These are phyloP conservation scores for Ceratocystis variospora DNA, from an alignment of 2,329 filamentous ascomycete genomes.

Conservation along the genomic window DNA sequence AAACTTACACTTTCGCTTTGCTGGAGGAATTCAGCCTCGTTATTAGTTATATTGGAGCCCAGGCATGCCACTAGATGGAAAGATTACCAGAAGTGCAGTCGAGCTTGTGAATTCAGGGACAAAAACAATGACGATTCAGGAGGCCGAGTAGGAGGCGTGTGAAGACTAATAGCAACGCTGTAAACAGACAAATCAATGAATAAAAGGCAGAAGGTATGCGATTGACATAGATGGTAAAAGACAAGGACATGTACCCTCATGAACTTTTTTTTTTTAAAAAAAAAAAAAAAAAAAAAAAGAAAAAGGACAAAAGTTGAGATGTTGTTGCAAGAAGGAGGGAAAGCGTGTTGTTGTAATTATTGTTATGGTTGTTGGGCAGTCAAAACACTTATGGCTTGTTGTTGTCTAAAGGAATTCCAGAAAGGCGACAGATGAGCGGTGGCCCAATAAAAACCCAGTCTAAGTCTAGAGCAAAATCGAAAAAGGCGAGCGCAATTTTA, in stretches of 20 bases:
- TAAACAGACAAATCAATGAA: not conserved
- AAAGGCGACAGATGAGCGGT: not conserved
- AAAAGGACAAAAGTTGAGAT: not conserved
- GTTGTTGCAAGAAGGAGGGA: not conserved
- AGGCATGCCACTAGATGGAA: conserved; percentile 1
- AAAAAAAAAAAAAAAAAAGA: not conserved
- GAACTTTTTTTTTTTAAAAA: too few species aligned
- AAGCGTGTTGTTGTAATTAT: conserved; percentile 6
- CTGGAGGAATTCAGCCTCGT: conserved; percentile 10
- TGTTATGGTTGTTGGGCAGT: conserved; percentile 9
- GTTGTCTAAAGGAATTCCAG: not conserved
- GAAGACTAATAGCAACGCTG: not conserved
- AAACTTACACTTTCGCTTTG: not conserved
- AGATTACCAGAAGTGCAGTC: not conserved
- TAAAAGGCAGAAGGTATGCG: not conserved
- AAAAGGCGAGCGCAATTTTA: not conserved
- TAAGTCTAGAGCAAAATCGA: conserved; percentile 4
- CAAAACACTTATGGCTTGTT: not conserved
- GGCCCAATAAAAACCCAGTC: conserved; percentile 6
- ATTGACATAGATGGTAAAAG: not conserved
- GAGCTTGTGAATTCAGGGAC: not conserved
- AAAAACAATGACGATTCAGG: not conserved
- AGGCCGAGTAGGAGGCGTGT: not conserved
- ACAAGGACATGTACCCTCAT: not conserved
- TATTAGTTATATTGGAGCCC: not conserved